Evolutionary conservation across 2,329 filamentous ascomycete species (phyloP), one percentile per base, ranked within the genome.

Genomic region (Calonectria honghensis): DNA sequence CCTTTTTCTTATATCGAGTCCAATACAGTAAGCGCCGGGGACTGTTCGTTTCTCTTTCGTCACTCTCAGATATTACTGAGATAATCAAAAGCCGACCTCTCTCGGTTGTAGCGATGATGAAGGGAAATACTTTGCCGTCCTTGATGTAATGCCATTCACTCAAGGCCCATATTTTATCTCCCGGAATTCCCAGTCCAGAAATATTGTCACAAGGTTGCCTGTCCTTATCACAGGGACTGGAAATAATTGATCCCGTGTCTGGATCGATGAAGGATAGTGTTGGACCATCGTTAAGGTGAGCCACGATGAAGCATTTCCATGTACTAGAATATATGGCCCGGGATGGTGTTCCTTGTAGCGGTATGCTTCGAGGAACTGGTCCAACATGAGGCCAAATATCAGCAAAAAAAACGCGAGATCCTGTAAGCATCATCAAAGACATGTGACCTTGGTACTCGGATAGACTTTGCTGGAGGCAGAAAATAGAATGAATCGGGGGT

Each of bases 111-210:
- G 94, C 88, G 18, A 95, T 87, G 39, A 95, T 86, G 80, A 92
- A 93, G 2, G 90, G 88, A 83, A 93, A 94, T 0, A 84, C 88
- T 70, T 89, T 90, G n/a, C 86, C 87, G 48, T 90, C 87, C 70
- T 90, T 90, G 39, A 86, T 84, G 75, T 90, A 91, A 6, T 87
- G 82, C 94, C 94, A 96, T 75, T 94, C 92, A 1, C 89, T 83
- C 10, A 96, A 82, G 1, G 90, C 88, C 54, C 91, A 87, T 1
- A 96, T 89, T 50, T 87, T 88, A 75, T 94, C 92, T 0, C 90
- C 89, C 0, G 84, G 76, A 57, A 90, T 88, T 1, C 90, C 90
- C 20, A 95, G 85, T 4, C 89, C 89, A 20, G 87, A 88, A 37
- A 93, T 89, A 72, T 89, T 90, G 1, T 88, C 84, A 0, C 87